phyloP scores from a whole-genome alignment of 108 stramenopile species.

The Chaetoceros tenuissimus region DNA sequence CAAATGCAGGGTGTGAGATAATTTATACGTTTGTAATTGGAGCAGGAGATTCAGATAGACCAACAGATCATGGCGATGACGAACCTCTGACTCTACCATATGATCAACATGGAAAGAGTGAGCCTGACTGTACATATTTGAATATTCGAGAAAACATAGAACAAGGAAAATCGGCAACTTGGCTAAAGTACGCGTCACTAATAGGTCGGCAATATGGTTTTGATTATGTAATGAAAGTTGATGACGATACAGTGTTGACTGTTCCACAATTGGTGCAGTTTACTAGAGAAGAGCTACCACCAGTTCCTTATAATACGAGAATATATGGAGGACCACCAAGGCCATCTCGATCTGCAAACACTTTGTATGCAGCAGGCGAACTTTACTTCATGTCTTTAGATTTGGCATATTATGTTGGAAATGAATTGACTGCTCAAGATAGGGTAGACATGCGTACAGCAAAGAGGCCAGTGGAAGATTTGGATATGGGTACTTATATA shows the following conservation, averaged over 20 bases:
- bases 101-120: no score
- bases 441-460: no score
- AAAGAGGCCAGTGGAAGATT: no score
- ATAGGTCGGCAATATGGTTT: conserved; percentile 10
- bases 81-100: no score
- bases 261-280: conserved; percentile 11
- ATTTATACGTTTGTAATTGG: conserved; percentile 5
- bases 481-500: no score
- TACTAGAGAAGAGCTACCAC: conserved; percentile 7
- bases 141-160: conserved; percentile 33
- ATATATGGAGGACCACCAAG: not conserved
- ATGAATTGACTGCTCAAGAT: no score
- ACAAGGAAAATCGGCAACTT: conserved; percentile 24
- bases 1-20: not conserved
- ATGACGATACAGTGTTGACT: conserved; percentile 17
- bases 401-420: conserved; percentile 19
- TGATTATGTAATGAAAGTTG: conserved; percentile 24
- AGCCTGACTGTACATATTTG: conserved; percentile 16
- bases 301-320: conserved; percentile 2
- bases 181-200: conserved; percentile 16
- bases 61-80: conserved; percentile 2
- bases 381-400: conserved; percentile 18
- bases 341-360: no score
- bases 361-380: conserved; percentile 16
- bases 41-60: conserved; percentile 8